Percentiles rank a stretch among this genome's conserved stretches.
phyloP scores from a whole-genome alignment of 2,329 filamentous ascomycete genomes.

The Trichocomaceae sp. region DNA sequence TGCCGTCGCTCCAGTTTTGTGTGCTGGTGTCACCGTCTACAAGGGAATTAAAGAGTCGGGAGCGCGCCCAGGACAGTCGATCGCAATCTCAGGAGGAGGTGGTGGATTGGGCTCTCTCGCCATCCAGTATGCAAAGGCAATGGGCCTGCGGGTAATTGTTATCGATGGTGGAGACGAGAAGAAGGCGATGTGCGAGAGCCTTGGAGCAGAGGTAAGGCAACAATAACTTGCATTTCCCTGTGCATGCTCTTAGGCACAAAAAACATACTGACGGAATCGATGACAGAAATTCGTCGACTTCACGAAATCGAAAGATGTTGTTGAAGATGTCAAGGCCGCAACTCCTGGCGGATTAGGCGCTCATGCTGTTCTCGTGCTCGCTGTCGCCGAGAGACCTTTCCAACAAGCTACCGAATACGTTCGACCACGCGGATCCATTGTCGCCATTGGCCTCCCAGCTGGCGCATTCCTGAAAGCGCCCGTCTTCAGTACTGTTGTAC shows the following conservation, averaged over 20 bases:
- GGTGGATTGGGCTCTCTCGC: constrained; percentile 76
- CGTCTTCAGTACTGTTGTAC: constrained; percentile 81
- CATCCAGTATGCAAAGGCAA: constrained; percentile 82
- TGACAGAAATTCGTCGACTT: constrained; percentile 71
- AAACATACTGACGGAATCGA: neutral
- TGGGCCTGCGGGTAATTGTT: constrained; percentile 73
- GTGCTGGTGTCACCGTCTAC: constrained; percentile 82
- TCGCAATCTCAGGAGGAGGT: constrained; percentile 81
- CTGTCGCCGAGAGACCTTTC: constrained; percentile 86
- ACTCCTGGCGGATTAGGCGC: constrained; percentile 77
- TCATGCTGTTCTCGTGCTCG: constrained; percentile 79
- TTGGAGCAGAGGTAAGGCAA: constrained; percentile 55
- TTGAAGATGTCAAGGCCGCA: constrained; percentile 74
- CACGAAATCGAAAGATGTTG: constrained; percentile 64
- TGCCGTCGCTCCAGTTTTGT: constrained; percentile 71
- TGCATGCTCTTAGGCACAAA: neutral
- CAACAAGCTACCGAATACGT: constrained; percentile 89
- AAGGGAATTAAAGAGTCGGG: constrained; percentile 81
- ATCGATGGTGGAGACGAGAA: constrained; percentile 82
- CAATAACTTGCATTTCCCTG: neutral
- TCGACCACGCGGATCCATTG: constrained; percentile 70
- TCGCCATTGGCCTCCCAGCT: constrained; percentile 84
- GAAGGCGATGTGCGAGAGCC: constrained; percentile 55
- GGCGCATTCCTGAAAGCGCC: constrained; percentile 72
- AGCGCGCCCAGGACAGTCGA: constrained; percentile 64